Base-by-base conservation (phyloP, 2,329 filamentous ascomycete species). In the Arthrobotrys sphaeroides region DNA sequence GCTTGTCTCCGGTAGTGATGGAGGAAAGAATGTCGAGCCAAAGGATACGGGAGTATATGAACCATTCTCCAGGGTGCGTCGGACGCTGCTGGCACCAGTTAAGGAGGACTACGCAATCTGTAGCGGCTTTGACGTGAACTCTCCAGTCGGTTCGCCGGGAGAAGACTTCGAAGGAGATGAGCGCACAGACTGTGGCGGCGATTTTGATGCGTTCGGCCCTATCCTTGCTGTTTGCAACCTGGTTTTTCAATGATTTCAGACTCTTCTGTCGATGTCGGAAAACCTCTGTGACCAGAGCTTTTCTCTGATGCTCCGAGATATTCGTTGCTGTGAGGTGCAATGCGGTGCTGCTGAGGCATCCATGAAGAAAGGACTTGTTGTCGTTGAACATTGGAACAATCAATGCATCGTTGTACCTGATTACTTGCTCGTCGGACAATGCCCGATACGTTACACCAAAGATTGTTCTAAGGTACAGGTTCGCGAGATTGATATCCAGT, bases 381-480 rank as follows among this genome's bases (percentile, higher is more conserved):
- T 72, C 66, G 2, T 66, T 66, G 33, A 77, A 77, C 73, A 77
- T 77, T 2, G 67, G 73, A 4, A 77, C 36, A n/a, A 75, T 75
- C 45, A 75, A 67, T 12, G 73, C 73, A 65, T 66, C 61, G 49
- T 77, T 77, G 18, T 77, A 77, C 18, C 49, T 49, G 31, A 62
- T 13, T 7, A 77, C 67, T 51, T 77, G 73, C 18, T 72, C 67
- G 42, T 77, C 67, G 33, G 73, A 77, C 5, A 77, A 53, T 36
- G 73, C 73, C 36, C 73, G 73, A 59, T 77, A 77, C 1, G 73
- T 77, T 16, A 77, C 73, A 31, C 67, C 66, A 42, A 77, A 77
- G 2, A 77, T 77, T 12, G 59, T 66, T 12, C 61, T 55, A 6
- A 77, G 20, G 38, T 77, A 77, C 28, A 77, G 42, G 36, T 70